Percentiles rank a stretch among this genome's conserved stretches.
phyloP scores from a whole-genome alignment of 176 grass and related monocot species.

The Avena insularis region DNA sequence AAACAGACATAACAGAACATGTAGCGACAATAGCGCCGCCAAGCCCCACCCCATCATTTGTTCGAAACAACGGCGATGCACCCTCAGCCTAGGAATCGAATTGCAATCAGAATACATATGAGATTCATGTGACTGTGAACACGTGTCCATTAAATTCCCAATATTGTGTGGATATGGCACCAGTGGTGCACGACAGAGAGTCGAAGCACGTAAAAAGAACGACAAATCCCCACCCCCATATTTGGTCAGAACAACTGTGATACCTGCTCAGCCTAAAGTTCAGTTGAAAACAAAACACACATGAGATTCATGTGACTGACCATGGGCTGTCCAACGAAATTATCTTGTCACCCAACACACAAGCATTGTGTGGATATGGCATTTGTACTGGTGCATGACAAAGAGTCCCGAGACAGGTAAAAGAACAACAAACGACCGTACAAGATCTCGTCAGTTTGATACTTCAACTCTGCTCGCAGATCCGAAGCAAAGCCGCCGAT shows the following conservation, averaged over 20 bases:
- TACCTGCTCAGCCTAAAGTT: slow-evolving; percentile 28
- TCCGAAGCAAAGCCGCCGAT: background rate
- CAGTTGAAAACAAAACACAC: background rate
- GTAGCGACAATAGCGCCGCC: slow-evolving; percentile 37
- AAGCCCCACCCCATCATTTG: slow-evolving; percentile 48
- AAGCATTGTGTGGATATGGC: background rate
- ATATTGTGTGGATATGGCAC: background rate
- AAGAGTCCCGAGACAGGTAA: background rate
- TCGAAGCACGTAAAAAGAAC: background rate
- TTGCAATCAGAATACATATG: background rate
- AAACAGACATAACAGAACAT: slow-evolving; percentile 53
- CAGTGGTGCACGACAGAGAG: background rate
- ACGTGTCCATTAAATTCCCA: background rate
- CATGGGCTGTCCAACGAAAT: background rate
- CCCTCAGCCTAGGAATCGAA: slow-evolving; percentile 36
- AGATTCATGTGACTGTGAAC: background rate
- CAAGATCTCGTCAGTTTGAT: background rate
- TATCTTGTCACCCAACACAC: background rate
- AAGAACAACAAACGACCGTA: background rate
- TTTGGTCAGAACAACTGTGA: slow-evolving; percentile 37
- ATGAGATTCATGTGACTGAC: background rate
- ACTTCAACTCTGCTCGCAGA: background rate
- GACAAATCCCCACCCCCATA: slow-evolving; percentile 39
- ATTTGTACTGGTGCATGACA: background rate
- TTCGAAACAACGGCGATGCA: slow-evolving; percentile 27